These are phyloP conservation scores for Podospora bellae-mahoneyi DNA, from an alignment of 495 filamentous ascomycete genomes.

Conservation along the genomic window DNA sequence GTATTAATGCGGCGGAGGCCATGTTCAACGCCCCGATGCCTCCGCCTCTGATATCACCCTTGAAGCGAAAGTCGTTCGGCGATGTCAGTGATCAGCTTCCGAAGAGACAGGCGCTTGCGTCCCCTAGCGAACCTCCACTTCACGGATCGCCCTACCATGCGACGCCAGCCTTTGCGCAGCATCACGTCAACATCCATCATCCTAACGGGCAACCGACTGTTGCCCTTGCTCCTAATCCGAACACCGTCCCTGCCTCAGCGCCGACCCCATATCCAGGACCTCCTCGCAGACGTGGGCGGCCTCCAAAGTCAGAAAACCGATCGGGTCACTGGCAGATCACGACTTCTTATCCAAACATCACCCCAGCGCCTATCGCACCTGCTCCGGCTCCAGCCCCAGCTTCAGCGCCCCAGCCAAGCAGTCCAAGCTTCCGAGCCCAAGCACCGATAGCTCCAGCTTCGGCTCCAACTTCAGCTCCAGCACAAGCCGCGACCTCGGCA, in stretches of 20 bases:
- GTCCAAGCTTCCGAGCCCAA: constrained; percentile 15
- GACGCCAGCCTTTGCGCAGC: constrained; percentile 27
- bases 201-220: constrained; percentile 38
- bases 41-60: constrained; percentile 35
- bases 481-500: background rate
- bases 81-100: constrained; percentile 40
- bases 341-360: constrained; percentile 35
- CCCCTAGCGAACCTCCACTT: constrained; percentile 25
- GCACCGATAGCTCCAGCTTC: constrained; percentile 20
- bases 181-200: constrained; percentile 32
- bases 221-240: constrained; percentile 24
- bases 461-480: constrained; percentile 5
- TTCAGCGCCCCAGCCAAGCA: constrained; percentile 25
- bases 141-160: constrained; percentile 23
- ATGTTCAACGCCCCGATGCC: constrained; percentile 42
- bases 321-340: constrained; percentile 29
- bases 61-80: constrained; percentile 46
- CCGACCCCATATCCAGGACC: constrained; percentile 26
- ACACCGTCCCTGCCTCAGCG: constrained; percentile 15
- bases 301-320: constrained; percentile 27
- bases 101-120: constrained; percentile 41
- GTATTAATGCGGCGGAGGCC: constrained; percentile 40
- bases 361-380: constrained; percentile 35
- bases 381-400: constrained; percentile 11
- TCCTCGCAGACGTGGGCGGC: constrained; percentile 30